These are phyloP conservation scores for Yamadazyma sp. DNA, from an alignment of 805 yeast species.

Conservation along the genomic window DNA sequence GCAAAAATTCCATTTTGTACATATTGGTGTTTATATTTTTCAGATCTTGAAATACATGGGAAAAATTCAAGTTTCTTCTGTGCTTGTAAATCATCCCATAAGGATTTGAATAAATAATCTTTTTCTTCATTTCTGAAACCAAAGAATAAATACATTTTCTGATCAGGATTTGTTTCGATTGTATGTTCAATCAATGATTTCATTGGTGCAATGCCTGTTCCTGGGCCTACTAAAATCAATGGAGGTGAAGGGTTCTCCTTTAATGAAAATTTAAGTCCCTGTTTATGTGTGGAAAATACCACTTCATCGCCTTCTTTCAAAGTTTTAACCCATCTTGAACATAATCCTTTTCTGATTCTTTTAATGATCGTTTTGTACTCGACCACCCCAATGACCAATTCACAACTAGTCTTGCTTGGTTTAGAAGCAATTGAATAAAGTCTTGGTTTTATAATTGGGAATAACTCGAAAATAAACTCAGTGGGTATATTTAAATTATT, in stretches of 20 bases:
- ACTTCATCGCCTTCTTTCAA: conserved; percentile 49
- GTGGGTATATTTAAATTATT: conserved; percentile 69
- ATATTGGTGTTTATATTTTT: conserved; percentile 46
- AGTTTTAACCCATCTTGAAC: conserved; percentile 69
- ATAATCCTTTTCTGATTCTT: conserved; percentile 73
- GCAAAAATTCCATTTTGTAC: conserved; percentile 73
- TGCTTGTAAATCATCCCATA: conserved; percentile 45
- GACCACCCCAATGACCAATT: conserved; percentile 78
- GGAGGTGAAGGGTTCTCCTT: conserved; percentile 29
- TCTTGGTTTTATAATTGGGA: conserved; percentile 80
- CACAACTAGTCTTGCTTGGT: conserved; percentile 43
- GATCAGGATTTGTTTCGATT: conserved; percentile 12
- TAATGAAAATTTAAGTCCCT: conserved; percentile 35
- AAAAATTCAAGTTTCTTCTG: conserved; percentile 26
- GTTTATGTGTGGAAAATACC: conserved; percentile 48
- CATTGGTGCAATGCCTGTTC: conserved; percentile 97
- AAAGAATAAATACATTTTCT: conserved; percentile 54
- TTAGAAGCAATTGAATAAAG: conserved; percentile 79
- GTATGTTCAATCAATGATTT: conserved; percentile 57
- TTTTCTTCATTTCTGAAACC: conserved; percentile 68
- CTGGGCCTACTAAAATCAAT: conserved; percentile 79
- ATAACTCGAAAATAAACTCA: conserved; percentile 68
- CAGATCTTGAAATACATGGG: conserved; percentile 47
- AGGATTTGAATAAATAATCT: conserved; percentile 64
- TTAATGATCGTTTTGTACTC: conserved; percentile 81